These are phyloP conservation scores for Tephrocybe sp. DNA, from an alignment of 768 basidiomycete genomes.

Conservation along the genomic window DNA sequence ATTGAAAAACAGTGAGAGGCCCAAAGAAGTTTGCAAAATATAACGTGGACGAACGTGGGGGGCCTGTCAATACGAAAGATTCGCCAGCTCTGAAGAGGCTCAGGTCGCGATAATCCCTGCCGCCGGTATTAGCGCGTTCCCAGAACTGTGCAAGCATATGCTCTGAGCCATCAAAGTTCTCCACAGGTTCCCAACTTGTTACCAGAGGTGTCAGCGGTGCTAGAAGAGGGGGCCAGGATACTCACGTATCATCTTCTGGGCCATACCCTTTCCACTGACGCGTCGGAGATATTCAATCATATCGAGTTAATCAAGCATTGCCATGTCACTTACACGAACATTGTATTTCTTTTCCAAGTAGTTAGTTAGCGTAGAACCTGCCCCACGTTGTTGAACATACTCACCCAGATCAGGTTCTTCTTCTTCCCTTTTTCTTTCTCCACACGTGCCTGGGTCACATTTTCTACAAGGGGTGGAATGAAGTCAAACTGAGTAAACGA, in stretches of 20 bases:
- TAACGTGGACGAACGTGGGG: conserved; percentile 48
- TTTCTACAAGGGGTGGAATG: conserved; percentile 37
- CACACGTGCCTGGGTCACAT: conserved; percentile 52
- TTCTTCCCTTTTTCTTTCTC: conserved; percentile 40
- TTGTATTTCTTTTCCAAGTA: conserved; percentile 46
- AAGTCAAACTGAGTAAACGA: neutral
- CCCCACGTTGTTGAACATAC: conserved; percentile 16
- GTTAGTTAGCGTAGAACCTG: conserved; percentile 8
- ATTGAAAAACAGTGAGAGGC: conserved; percentile 1
- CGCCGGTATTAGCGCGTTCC: conserved; percentile 44
- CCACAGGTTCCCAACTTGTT: conserved; percentile 69
- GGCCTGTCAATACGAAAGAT: conserved; percentile 53
- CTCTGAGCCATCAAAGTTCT: conserved; percentile 59
- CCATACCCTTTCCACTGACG: conserved; percentile 63
- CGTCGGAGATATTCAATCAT: conserved; percentile 1
- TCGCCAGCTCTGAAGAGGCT: conserved; percentile 54
- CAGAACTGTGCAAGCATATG: conserved; percentile 54
- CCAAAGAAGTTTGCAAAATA: neutral
- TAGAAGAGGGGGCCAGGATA: conserved; percentile 7
- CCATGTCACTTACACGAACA: conserved; percentile 48
- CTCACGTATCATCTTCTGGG: conserved; percentile 58
- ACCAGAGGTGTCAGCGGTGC: conserved; percentile 5
- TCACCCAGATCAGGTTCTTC: conserved; percentile 53
- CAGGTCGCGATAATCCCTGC: conserved; percentile 51
- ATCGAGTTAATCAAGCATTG: neutral